Evolutionary conservation across 352 stramenopile genomes (phyloP).

Genomic region (Pythium pyrilobum): DNA sequence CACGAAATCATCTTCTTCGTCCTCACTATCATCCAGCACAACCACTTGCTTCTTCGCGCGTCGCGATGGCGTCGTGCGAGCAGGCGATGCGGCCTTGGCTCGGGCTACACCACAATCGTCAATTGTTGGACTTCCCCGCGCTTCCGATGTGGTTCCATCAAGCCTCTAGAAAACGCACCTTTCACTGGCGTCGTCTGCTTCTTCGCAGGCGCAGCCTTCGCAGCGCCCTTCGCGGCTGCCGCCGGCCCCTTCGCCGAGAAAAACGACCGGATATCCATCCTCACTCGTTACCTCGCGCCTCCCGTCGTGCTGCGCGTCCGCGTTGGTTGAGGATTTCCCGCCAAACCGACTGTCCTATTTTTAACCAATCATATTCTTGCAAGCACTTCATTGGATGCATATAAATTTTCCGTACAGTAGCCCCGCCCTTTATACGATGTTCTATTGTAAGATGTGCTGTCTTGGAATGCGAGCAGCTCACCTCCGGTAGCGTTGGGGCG

Average conservation of each 20-base stretch:
- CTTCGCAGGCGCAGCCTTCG: conserved; percentile 7
- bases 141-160: not conserved
- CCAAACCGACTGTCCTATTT: conserved; percentile 12
- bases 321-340: conserved; percentile 12
- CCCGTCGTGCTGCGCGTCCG: not conserved
- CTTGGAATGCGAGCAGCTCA: too few relatives aligned
- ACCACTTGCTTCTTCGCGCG: conserved; percentile 41
- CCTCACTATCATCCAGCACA: conserved; percentile 52
- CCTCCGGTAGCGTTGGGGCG: too few relatives aligned
- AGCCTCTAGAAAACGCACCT: not conserved
- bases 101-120: not conserved
- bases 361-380: conserved; percentile 19
- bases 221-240: not conserved
- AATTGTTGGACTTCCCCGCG: not conserved
- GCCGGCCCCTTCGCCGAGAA: conserved; percentile 51
- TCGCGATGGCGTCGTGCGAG: conserved; percentile 21
- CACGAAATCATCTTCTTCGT: conserved; percentile 29
- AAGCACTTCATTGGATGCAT: too few relatives aligned
- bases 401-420: too few relatives aligned
- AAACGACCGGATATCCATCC: conserved; percentile 85
- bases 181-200: conserved; percentile 15
- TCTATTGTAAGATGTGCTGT: too few relatives aligned
- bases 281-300: not conserved
- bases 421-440: too few relatives aligned
- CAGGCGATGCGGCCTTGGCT: conserved; percentile 12